These are phyloP conservation scores for Macrolepiota dolichaula DNA, from an alignment of 768 basidiomycete genomes.

Conservation along the genomic window DNA sequence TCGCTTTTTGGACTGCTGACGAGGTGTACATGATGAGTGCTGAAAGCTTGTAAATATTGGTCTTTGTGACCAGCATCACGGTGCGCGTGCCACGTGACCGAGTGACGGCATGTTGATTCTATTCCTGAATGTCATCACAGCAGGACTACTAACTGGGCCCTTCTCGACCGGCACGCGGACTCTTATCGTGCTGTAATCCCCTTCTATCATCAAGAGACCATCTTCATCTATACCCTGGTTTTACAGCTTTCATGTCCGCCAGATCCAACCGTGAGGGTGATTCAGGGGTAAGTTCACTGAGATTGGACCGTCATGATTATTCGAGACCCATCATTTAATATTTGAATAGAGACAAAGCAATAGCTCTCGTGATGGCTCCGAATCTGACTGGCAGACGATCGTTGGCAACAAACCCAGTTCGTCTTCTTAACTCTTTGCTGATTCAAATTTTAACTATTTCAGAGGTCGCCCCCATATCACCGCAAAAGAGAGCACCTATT, in stretches of 20 bases:
- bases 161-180: not conserved
- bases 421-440: not conserved
- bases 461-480: not conserved
- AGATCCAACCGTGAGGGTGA: not conserved
- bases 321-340: not conserved
- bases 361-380: not conserved
- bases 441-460: not conserved
- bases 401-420: not conserved
- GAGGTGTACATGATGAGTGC: conserved; percentile 52
- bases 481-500: not conserved
- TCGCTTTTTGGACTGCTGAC: conserved; percentile 70
- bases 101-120: not conserved
- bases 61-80: not conserved
- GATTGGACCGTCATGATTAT: not conserved
- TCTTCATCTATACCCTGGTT: not conserved
- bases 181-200: conserved; percentile 1
- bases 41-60: conserved; percentile 7
- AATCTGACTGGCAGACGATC: not conserved
- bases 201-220: not conserved
- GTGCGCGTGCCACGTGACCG: conserved; percentile 4
- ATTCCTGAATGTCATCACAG: not conserved
- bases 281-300: not conserved
- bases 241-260: not conserved
- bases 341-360: not conserved
- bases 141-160: not conserved